A percentile compares a stretch with the other conserved stretches of the same genome.
These are phyloP conservation scores for Camelina sativa DNA, from an alignment of 345 rosid genomes.

Conservation along the genomic window DNA sequence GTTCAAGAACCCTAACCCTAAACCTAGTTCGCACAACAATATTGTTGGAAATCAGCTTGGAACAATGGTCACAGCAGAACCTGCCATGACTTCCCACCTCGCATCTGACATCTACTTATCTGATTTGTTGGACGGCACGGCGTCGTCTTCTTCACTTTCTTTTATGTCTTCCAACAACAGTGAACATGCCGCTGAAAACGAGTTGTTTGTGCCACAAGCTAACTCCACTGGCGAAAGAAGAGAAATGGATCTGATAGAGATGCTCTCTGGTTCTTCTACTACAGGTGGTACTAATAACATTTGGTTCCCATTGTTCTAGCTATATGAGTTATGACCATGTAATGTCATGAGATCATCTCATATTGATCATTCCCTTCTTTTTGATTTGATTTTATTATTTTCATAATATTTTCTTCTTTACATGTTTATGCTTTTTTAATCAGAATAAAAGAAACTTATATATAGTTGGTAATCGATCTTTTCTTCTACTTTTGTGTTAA, in stretches of 20 bases:
- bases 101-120: conserved; percentile 68
- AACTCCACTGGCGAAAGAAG: conserved; percentile 42
- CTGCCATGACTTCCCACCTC: conserved; percentile 40
- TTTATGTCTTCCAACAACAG: conserved; percentile 21
- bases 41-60: conserved; percentile 20
- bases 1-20: conserved; percentile 44
- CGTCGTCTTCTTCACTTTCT: conserved; percentile 30
- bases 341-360: not conserved
- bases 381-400: not conserved
- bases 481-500: conserved; percentile 5
- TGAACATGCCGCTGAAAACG: conserved; percentile 11
- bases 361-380: conserved; percentile 13
- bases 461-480: conserved; percentile 2
- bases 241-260: conserved; percentile 96
- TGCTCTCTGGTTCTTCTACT: conserved; percentile 66
- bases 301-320: conserved; percentile 38
- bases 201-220: conserved; percentile 40
- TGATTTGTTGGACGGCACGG: conserved; percentile 57
- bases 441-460: not conserved
- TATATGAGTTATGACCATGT: conserved; percentile 16
- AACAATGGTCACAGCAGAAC: conserved; percentile 20
- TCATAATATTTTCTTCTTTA: conserved; percentile 1
- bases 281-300: conserved; percentile 27
- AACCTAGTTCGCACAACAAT: conserved; percentile 8
- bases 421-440: not conserved